phyloP scores from a whole-genome alignment of 805 yeast species.

The Danielozyma ontarioensis region DNA sequence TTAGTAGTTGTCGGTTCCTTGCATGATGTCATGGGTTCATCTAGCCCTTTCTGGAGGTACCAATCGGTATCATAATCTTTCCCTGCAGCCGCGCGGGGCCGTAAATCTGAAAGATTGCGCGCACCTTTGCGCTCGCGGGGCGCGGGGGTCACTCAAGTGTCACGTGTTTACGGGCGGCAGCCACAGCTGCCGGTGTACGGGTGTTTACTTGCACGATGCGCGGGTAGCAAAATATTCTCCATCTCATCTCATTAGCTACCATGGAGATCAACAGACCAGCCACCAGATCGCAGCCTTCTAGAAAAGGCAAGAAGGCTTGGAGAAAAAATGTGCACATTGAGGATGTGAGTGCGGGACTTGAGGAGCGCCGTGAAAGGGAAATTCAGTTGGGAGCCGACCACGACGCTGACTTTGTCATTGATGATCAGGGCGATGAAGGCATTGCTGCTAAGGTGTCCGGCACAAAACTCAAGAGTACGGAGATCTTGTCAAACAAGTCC shows the following conservation, averaged over 20 bases:
- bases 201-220: too few relatives aligned
- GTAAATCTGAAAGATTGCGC: too few relatives aligned
- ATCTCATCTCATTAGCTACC: background rate
- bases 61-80: too few relatives aligned
- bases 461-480: constrained; percentile 51
- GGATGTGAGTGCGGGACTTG: constrained; percentile 70
- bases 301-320: constrained; percentile 93
- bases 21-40: too few relatives aligned
- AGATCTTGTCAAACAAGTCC: constrained; percentile 68
- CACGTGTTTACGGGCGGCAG: too few relatives aligned
- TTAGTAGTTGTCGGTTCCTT: too few relatives aligned
- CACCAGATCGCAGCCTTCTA: constrained; percentile 64
- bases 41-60: too few relatives aligned
- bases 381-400: constrained; percentile 54
- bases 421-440: constrained; percentile 36
- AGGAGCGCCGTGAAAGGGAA: constrained; percentile 59
- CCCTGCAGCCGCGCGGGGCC: too few relatives aligned
- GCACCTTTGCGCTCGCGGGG: too few relatives aligned
- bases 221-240: too few relatives aligned
- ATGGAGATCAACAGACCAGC: constrained; percentile 1
- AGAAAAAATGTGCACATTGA: constrained; percentile 85
- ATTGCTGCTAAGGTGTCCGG: constrained; percentile 34
- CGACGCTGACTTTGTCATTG: constrained; percentile 56
- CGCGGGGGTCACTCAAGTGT: too few relatives aligned
- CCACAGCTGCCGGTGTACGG: background rate